Evolutionary conservation across 148 eudicot genomes (phyloP).

Genomic region (Linanthus parryae): DNA sequence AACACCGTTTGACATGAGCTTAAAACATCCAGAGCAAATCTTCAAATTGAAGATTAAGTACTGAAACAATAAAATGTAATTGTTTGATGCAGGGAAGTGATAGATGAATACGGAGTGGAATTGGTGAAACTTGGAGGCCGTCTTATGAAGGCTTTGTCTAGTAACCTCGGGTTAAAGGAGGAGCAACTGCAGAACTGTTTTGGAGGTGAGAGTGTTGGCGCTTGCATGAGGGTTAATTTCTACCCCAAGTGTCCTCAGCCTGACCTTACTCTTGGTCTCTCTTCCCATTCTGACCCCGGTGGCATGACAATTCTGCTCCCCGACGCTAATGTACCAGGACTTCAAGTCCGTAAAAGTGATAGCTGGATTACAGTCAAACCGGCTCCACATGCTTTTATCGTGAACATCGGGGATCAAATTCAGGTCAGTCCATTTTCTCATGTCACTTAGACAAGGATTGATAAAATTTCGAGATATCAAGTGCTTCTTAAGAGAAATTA

Average conservation of each 20-base stretch:
- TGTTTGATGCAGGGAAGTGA: constrained; percentile 49
- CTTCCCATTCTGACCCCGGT: constrained; percentile 93
- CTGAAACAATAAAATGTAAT: not conserved
- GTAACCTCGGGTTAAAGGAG: constrained; percentile 58
- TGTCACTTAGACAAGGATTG: too few species aligned
- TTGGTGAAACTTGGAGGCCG: constrained; percentile 53
- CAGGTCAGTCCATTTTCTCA: constrained; percentile 49
- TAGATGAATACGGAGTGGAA: constrained; percentile 52
- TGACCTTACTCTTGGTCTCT: constrained; percentile 74
- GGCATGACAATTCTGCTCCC: constrained; percentile 83
- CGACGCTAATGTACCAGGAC: constrained; percentile 64
- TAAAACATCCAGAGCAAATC: too few species aligned
- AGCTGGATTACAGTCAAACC: constrained; percentile 89
- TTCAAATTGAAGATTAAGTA: too few species aligned
- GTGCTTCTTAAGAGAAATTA: too few species aligned
- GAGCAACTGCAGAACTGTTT: constrained; percentile 61
- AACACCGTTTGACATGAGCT: too few species aligned
- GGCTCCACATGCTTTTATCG: constrained; percentile 68
- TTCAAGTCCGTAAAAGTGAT: constrained; percentile 55
- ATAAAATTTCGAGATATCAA: too few species aligned
- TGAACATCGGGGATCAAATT: constrained; percentile 87
- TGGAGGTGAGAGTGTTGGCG: constrained; percentile 70
- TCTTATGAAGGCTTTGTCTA: constrained; percentile 55
- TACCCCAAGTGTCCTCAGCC: constrained; percentile 97
- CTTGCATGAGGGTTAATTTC: constrained; percentile 63